phyloP scores from a whole-genome alignment of 805 yeast genomes.

The Saccharomyces jurei region DNA sequence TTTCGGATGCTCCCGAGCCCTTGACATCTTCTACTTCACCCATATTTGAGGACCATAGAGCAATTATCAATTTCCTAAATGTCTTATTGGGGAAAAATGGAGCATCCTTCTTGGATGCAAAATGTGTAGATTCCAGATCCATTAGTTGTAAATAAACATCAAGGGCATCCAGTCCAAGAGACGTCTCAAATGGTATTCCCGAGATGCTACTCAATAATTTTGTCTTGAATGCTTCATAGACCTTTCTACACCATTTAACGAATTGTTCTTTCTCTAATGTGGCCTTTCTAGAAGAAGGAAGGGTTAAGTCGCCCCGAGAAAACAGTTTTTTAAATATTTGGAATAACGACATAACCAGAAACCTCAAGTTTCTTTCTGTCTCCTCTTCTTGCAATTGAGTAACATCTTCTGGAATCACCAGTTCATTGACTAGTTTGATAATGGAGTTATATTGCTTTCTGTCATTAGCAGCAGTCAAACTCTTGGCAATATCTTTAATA shows the following conservation, averaged over 20 bases:
- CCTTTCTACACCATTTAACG: conserved; percentile 55
- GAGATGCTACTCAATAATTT: conserved; percentile 37
- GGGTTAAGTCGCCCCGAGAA: conserved; percentile 24
- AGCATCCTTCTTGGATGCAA: conserved; percentile 44
- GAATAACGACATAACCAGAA: conserved; percentile 24
- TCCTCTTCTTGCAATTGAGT: conserved; percentile 7
- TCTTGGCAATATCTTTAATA: conserved; percentile 23
- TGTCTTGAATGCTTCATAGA: conserved; percentile 47
- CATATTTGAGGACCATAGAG: conserved; percentile 32
- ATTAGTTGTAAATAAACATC: conserved; percentile 50
- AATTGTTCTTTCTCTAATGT: conserved; percentile 24
- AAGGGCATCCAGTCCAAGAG: conserved; percentile 43
- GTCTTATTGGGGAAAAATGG: conserved; percentile 55
- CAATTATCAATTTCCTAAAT: conserved; percentile 36
- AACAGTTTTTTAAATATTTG: conserved; percentile 30
- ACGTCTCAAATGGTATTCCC: conserved; percentile 34
- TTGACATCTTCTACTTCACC: conserved; percentile 33
- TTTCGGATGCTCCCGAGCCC: conserved; percentile 35
- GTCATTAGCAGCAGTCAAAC: conserved; percentile 20
- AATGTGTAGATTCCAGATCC: conserved; percentile 46
- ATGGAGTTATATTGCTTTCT: conserved; percentile 27
- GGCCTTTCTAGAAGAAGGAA: conserved; percentile 17
- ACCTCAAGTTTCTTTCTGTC: conserved; percentile 21
- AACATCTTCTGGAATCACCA: conserved; percentile 6
- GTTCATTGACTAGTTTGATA: conserved; percentile 23